Conservation (phyloP, 441 rosid genomes). For the Euphorbia schlechtendalii region DNA sequence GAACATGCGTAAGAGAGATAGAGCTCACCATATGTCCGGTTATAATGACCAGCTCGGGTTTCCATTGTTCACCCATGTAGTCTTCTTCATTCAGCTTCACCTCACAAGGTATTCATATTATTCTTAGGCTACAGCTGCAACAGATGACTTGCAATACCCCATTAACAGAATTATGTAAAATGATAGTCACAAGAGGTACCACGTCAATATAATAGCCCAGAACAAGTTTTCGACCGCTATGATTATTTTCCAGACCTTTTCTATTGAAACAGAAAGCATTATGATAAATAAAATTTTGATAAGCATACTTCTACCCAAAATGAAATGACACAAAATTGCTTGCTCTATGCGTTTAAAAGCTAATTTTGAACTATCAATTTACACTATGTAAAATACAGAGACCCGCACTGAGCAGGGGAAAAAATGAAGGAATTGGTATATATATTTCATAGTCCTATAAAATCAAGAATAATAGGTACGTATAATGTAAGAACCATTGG, state of each 20-base stretch:
- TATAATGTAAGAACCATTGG: slow-evolving; percentile 9
- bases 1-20: no score
- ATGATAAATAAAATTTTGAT: neutral
- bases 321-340: neutral
- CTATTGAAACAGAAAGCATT: neutral
- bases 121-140: slow-evolving; percentile 7
- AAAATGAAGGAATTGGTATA: slow-evolving; percentile 42
- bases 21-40: no score
- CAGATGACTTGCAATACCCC: slow-evolving; percentile 2
- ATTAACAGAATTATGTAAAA: no score
- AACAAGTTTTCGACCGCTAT: neutral
- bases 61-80: neutral
- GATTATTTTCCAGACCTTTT: neutral
- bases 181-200: no score
- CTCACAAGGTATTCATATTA: slow-evolving; percentile 1
- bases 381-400: slow-evolving; percentile 27
- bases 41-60: no score
- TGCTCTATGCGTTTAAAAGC: slow-evolving; percentile 12
- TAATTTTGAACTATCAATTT: slow-evolving; percentile 22
- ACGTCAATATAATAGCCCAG: no score
- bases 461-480: slow-evolving; percentile 15
- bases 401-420: slow-evolving; percentile 25
- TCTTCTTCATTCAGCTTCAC: slow-evolving; percentile 1
- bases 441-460: slow-evolving; percentile 9
- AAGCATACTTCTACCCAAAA: slow-evolving; percentile 3